These are phyloP conservation scores for Grosmannia penicillata DNA, from an alignment of 2,329 filamentous ascomycete genomes.

Conservation along the genomic window DNA sequence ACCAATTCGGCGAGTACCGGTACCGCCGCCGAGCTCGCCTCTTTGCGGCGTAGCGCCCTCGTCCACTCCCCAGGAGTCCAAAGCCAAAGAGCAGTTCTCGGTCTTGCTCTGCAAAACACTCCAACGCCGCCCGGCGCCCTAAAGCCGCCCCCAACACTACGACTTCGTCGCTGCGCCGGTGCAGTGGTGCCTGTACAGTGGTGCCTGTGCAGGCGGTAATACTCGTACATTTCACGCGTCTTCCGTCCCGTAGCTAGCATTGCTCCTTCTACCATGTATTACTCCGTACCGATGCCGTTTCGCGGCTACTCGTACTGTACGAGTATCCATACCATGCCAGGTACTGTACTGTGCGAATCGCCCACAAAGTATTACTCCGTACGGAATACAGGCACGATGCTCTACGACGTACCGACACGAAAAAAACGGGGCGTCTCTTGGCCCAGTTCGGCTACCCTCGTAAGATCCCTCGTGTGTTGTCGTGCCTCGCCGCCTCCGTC, in stretches of 20 bases:
- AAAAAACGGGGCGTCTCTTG: slow-evolving; percentile 7
- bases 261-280: no score
- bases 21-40: not conserved
- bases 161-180: no score
- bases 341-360: not conserved
- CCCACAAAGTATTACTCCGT: not conserved
- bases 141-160: no score
- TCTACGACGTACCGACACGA: slow-evolving; percentile 5
- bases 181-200: no score
- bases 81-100: not conserved
- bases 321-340: no score
- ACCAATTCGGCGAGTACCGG: slow-evolving; percentile 6
- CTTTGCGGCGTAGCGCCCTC: not conserved
- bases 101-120: no score
- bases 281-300: no score
- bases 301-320: no score
- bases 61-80: not conserved
- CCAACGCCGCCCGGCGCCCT: no score
- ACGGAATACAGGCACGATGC: not conserved
- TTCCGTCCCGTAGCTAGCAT: no score
- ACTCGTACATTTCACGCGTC: no score
- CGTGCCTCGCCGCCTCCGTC: slow-evolving; percentile 3
- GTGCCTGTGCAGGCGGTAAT: no score
- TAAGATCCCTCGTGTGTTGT: slow-evolving; percentile 6
- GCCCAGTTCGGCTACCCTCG: slow-evolving; percentile 4